These are phyloP conservation scores for Haplosporangium sp. DNA, from an alignment of 371 early-diverging fungal species.

Conservation along the genomic window DNA sequence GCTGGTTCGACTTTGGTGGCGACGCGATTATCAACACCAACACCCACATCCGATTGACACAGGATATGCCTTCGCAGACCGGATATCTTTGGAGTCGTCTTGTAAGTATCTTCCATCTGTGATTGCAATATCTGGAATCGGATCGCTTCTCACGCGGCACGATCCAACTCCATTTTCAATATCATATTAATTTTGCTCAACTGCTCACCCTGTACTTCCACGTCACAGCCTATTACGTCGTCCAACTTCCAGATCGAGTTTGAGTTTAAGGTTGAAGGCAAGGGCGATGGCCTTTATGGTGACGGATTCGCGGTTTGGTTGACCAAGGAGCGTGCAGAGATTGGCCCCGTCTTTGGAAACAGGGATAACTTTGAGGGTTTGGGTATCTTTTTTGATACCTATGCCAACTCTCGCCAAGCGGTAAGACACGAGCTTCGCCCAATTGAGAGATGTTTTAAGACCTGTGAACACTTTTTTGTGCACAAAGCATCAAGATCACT, in stretches of 20 bases:
- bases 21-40: constrained; percentile 78
- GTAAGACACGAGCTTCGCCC: constrained; percentile 82
- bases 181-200: not conserved
- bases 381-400: constrained; percentile 95
- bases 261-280: constrained; percentile 89
- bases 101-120: constrained; percentile 50
- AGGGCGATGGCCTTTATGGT: constrained; percentile 74
- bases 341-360: constrained; percentile 93
- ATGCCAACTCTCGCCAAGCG: constrained; percentile 85
- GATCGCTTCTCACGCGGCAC: too few species aligned
- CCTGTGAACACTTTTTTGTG: not conserved
- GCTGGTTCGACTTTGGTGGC: constrained; percentile 80
- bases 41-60: constrained; percentile 85
- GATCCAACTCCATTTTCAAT: not conserved
- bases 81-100: constrained; percentile 90
- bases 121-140: not conserved
- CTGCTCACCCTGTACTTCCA: not conserved
- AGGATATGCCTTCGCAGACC: constrained; percentile 78
- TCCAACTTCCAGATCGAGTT: constrained; percentile 91
- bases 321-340: constrained; percentile 67
- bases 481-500: constrained; percentile 29
- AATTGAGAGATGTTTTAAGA: constrained; percentile 61
- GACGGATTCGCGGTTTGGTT: constrained; percentile 97
- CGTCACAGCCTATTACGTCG: constrained; percentile 70
- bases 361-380: constrained; percentile 90